Evolutionary conservation across 257 asterid genomes (phyloP), one percentile per base, ranked within the genome.

Genomic region (Mitragyna speciosa): DNA sequence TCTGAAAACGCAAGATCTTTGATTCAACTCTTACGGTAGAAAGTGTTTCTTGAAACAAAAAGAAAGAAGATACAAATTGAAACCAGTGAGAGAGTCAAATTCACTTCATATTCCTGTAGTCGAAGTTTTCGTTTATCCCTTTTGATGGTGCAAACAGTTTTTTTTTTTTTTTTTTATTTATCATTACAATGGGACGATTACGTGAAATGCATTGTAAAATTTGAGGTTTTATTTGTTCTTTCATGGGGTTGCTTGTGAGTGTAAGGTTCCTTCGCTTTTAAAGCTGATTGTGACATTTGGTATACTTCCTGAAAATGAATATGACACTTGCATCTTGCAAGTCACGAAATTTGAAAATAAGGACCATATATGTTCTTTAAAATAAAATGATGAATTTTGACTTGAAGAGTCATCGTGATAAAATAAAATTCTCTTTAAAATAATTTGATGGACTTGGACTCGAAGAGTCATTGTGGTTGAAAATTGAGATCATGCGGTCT

Each of bases 221-320:
- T n/a, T 39, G 58, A 43, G 22, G 15, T 48, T 45, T n/a, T 30
- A 9, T 1, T 4, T 20, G 33, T 1, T 6, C 0, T 54, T n/a
- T 12, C 20, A 31, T 43, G 58, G 30, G 67, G n/a, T 43, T 59
- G 33, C 48, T 79, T 61, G 65, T 19, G 33, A 49, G 31, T 20
- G 22, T 43, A 49, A 79, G 63, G n/a, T 79, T 72, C 70, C 31
- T 36, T 12, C 31, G 20, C 20, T 33, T 61, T 65, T 20, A 1
- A 6, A 64, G 41, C 51, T n/a, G 81, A 73, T 41, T 49, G 16
- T 80, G 83, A 80, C 69, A 63, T 73, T 63, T 24, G 54, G 78
- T 69, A 78, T 49, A 28, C 28, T 26, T 41, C 16, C 28, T 39
- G 8, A 61, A 76, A 61, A 30, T 45, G 77, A 73, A 51, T 72